Evolutionary conservation across 2,329 filamentous ascomycete genomes (phyloP).

Genomic region (Exophiala alcalophila): DNA sequence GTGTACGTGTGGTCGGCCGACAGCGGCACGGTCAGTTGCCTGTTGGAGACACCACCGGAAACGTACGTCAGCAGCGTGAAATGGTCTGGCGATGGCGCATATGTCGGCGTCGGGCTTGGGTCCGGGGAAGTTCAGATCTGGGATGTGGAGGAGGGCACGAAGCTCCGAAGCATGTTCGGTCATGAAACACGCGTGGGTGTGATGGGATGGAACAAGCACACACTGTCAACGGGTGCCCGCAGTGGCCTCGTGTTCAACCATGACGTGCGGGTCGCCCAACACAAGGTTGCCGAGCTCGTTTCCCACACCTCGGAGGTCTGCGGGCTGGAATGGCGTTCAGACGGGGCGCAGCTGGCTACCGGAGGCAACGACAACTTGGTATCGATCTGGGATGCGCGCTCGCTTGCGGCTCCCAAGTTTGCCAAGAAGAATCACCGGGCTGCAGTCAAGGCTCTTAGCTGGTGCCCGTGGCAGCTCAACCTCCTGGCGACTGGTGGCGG

Average conservation of each 20-base stretch:
- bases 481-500: constrained; percentile 93
- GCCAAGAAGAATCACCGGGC: constrained; percentile 99
- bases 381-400: constrained; percentile 97
- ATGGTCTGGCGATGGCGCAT: constrained; percentile 96
- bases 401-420: constrained; percentile 91
- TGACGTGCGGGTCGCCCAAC: constrained; percentile 93
- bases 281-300: constrained; percentile 96
- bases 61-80: constrained; percentile 98
- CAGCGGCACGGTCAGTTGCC: constrained; percentile 80
- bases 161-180: constrained; percentile 97
- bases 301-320: constrained; percentile 98
- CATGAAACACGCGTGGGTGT: constrained; percentile 95
- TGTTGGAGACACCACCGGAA: constrained; percentile 82
- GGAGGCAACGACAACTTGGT: constrained; percentile 99
- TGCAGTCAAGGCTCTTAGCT: constrained; percentile 94
- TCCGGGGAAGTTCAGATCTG: constrained; percentile 96
- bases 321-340: constrained; percentile 94
- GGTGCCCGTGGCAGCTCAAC: constrained; percentile 99
- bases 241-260: constrained; percentile 91
- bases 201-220: constrained; percentile 99
- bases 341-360: constrained; percentile 93
- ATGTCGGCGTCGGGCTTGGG: constrained; percentile 91
- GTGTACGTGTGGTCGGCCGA: constrained; percentile 99
- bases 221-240: constrained; percentile 89
- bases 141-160: constrained; percentile 70